Base-by-base conservation (phyloP, 352 stramenopile species). In the Phytophthora citrophthora region DNA sequence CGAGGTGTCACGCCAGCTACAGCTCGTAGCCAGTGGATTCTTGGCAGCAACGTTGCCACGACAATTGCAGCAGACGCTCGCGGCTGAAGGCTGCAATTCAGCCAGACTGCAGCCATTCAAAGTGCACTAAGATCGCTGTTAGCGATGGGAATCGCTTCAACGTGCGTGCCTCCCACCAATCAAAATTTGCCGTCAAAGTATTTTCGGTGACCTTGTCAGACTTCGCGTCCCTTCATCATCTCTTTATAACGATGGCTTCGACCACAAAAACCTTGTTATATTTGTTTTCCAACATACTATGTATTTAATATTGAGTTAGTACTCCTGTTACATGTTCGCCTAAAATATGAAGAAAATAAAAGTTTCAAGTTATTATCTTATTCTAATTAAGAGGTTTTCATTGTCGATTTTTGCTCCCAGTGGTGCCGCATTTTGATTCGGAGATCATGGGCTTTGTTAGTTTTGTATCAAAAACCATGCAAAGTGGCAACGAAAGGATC, bases 401-500 rank as follows among this genome's bases (percentile, higher is more conserved):
- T 52, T 57, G 39, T 57, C 55, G 34, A 51, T 47, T 47, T 20
- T 27, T 18, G 18, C 20, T 20, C 9, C 20, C 4, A 10, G 13
- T 5, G 15, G 36, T 48, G 32, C 44, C 24, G 20, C 11, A 26
- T 13, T 16, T 39, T 50, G 16, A 20, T 43, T 41, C 39, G 39
- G 15, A n/a, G 23, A 56, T 63, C 24, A 34, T 61, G 32, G 12
- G 40, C 20, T 60, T 20, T 58, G 56, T 48, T 48, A 45, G 31
- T 27, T 41, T 13, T 24, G 18, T 31, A 32, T 31, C 49, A 62
- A 18, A 68, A 44, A 62, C 59, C 39, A 34, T 38, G 50, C 50
- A 39, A 47, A 65, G 13, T 40, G 39, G 29, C 29, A 48, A 54
- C 58, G 51, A 56, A 63, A 51, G 44, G 52, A 63, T 68, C 36